A percentile compares a stretch with the other conserved stretches of the same genome.
phyloP scores from a whole-genome alignment of 139 green algal genomes.

The Tetraselmis striata region DNA sequence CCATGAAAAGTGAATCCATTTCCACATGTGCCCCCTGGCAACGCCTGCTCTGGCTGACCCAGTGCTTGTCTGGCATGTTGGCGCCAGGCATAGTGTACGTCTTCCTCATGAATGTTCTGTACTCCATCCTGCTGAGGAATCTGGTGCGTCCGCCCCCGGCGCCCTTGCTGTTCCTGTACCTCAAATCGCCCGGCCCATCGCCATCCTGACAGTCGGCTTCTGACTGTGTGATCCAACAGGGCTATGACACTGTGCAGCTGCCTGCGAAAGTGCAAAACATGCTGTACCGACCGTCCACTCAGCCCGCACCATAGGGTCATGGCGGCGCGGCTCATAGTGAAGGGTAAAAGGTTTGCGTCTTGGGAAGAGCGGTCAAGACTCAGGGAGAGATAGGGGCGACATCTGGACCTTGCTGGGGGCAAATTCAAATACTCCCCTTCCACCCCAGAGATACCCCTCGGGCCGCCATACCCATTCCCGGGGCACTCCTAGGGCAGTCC shows the following conservation, averaged over 20 bases:
- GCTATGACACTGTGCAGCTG: background rate
- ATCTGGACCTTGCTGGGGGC: no score
- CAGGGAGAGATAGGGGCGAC: no score
- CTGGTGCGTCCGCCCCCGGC: background rate
- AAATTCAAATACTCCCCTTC: no score
- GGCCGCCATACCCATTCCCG: no score
- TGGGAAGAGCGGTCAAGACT: no score
- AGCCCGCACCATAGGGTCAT: no score
- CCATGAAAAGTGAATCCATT: background rate
- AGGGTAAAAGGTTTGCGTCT: no score
- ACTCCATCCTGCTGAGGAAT: conserved; percentile 47
- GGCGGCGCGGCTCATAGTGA: no score
- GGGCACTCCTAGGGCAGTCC: no score
- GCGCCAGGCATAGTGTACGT: conserved; percentile 42
- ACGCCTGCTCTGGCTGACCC: background rate
- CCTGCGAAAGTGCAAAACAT: background rate
- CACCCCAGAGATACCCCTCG: no score
- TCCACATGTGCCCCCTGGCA: background rate
- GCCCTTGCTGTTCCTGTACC: background rate
- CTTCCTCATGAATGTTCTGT: conserved; percentile 65
- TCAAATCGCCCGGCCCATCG: background rate
- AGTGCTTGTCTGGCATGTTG: conserved; percentile 57
- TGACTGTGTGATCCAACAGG: background rate
- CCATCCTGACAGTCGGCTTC: background rate
- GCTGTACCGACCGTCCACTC: background rate